Evolutionary conservation across 371 early-diverging fungal genomes (phyloP).

Genomic region (Mortierella sp.): DNA sequence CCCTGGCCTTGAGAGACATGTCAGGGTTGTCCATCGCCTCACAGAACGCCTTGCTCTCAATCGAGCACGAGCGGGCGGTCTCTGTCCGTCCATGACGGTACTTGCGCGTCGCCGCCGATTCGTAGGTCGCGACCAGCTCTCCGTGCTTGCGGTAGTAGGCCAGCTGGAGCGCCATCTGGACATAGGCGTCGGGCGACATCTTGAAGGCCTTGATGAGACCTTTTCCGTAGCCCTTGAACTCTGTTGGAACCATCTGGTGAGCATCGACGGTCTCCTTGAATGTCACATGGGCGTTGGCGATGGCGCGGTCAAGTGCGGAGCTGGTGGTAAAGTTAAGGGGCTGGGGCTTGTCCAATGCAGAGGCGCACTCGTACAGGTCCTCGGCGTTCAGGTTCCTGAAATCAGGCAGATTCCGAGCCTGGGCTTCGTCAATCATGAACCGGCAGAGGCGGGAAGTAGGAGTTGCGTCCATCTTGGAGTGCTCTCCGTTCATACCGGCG

Average conservation of each 20-base stretch:
- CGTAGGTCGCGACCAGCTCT: conserved; percentile 84
- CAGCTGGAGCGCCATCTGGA: conserved; percentile 95
- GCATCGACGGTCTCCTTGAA: conserved; percentile 66
- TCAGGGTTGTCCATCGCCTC: conserved; percentile 85
- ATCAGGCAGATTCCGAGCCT: conserved; percentile 46
- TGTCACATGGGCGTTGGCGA: conserved; percentile 47
- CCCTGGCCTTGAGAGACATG: conserved; percentile 65
- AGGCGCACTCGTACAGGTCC: conserved; percentile 56
- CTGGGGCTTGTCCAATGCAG: conserved; percentile 54
- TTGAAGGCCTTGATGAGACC: conserved; percentile 89
- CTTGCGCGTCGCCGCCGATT: conserved; percentile 89
- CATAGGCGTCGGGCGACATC: conserved; percentile 91
- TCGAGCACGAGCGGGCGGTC: conserved; percentile 85
- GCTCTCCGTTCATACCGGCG: conserved; percentile 95
- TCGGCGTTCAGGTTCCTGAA: conserved; percentile 55
- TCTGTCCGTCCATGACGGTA: conserved; percentile 95
- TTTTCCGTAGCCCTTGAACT: conserved; percentile 92
- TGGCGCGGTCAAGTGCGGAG: conserved; percentile 35
- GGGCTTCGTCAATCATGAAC: conserved; percentile 55
- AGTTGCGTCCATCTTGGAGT: conserved; percentile 96
- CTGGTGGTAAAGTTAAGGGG: conserved; percentile 46
- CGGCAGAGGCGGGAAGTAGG: conserved; percentile 82
- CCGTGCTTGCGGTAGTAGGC: conserved; percentile 93
- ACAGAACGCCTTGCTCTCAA: conserved; percentile 83
- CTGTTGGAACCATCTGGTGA: conserved; percentile 86